Evolutionary conservation across 2,329 filamentous ascomycete genomes (phyloP).

Genomic region (Neofusicoccum cordaticola): DNA sequence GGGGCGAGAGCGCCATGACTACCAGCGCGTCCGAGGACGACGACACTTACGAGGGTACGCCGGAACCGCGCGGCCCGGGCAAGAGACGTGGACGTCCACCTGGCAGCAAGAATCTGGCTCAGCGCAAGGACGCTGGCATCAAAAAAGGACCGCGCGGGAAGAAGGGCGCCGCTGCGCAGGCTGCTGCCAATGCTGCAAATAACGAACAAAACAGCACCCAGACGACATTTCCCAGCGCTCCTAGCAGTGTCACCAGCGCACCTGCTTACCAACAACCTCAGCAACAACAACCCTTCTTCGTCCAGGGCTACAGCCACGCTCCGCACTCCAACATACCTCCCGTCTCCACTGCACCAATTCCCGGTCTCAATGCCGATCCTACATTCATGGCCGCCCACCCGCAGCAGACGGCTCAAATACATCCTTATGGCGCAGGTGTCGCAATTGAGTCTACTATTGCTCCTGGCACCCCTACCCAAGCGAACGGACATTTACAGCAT

Average conservation of each 20-base stretch:
- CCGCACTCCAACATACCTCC: constrained; percentile 14
- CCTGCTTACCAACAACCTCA: constrained; percentile 7
- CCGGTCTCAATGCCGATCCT: constrained; percentile 26
- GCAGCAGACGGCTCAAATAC: neutral
- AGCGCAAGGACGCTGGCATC: constrained; percentile 47
- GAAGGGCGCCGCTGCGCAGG: constrained; percentile 22
- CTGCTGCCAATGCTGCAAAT: constrained; percentile 3
- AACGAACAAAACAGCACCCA: constrained; percentile 3
- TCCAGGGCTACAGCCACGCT: constrained; percentile 17
- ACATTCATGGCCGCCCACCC: constrained; percentile 6
- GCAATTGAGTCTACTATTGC: constrained; percentile 22
- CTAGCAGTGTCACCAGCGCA: constrained; percentile 16
- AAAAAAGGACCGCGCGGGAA: constrained; percentile 49
- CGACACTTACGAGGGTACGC: constrained; percentile 13
- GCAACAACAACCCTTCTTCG: constrained; percentile 16
- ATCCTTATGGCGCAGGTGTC: constrained; percentile 19
- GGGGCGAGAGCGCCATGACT: constrained; percentile 37
- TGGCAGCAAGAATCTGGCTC: constrained; percentile 47
- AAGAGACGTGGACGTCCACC: constrained; percentile 37
- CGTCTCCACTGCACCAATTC: constrained; percentile 8
- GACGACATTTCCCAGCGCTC: constrained; percentile 17
- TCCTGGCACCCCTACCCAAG: constrained; percentile 21
- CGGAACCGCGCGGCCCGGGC: constrained; percentile 19
- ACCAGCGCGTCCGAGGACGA: constrained; percentile 29
- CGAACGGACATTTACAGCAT: constrained; percentile 35